Evolutionary conservation across 306 rosid genomes (phyloP).

Genomic region (Vigna unguiculata): DNA sequence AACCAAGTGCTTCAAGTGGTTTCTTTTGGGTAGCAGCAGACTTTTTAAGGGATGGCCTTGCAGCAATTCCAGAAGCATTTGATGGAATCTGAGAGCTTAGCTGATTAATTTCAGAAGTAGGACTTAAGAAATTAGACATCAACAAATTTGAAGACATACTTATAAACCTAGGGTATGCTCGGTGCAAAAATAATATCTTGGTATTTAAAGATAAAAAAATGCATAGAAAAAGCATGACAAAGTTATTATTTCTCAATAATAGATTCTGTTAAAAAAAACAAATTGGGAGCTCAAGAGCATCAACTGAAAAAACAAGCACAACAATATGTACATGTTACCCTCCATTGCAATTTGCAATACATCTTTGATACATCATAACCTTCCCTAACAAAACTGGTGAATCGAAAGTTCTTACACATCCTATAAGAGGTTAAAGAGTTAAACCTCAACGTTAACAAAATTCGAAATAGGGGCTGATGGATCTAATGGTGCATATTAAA

Average conservation of each 20-base stretch:
- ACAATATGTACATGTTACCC: constrained; percentile 15
- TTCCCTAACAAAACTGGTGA: background rate
- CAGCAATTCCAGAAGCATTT: constrained; percentile 53
- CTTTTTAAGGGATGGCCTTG: constrained; percentile 67
- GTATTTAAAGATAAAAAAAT: background rate
- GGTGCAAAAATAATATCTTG: background rate
- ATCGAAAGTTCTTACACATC: background rate
- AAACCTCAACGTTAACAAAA: background rate
- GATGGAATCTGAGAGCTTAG: constrained; percentile 60
- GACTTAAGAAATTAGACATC: constrained; percentile 5
- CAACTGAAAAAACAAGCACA: constrained; percentile 16
- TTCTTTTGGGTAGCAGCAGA: constrained; percentile 80
- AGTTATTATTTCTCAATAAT: constrained; percentile 5
- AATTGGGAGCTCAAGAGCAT: constrained; percentile 11
- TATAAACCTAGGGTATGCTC: background rate
- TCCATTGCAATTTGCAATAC: constrained; percentile 32
- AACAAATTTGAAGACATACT: constrained; percentile 33
- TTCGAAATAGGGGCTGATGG: constrained; percentile 5
- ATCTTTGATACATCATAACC: constrained; percentile 9
- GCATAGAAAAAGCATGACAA: background rate
- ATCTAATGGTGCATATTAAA: constrained; percentile 1
- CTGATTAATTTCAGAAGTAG: constrained; percentile 27
- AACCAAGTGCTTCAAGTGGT: constrained; percentile 79
- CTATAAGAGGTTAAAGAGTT: background rate
- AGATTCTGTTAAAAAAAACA: background rate